A percentile compares a stretch with the other conserved stretches of the same genome.
These are phyloP conservation scores for Clohesyomyces aquaticus DNA, from an alignment of 495 filamentous ascomycete genomes.

Conservation along the genomic window DNA sequence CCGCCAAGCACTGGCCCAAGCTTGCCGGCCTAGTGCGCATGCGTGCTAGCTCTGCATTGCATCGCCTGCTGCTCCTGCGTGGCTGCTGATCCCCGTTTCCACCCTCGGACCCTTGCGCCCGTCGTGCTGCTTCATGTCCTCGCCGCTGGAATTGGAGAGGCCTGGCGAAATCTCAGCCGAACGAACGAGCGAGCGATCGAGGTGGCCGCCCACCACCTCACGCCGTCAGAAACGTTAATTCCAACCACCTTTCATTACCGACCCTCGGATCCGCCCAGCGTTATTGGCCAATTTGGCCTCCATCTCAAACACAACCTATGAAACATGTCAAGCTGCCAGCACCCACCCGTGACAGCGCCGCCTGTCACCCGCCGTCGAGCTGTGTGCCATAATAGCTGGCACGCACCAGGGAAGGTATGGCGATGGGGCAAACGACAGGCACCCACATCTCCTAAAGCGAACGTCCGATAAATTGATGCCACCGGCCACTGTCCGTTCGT, in stretches of 20 bases:
- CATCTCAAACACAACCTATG: slow-evolving; percentile 5
- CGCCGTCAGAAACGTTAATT: no score
- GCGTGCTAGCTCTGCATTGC: slow-evolving; percentile 7
- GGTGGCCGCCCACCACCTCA: no score
- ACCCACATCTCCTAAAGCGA: slow-evolving; percentile 22
- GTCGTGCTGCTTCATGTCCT: not conserved
- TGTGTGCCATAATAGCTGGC: not conserved
- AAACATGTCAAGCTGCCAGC: not conserved
- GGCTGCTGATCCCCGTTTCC: slow-evolving; percentile 28
- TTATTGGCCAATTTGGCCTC: not conserved
- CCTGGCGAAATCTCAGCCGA: not conserved
- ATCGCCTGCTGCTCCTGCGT: not conserved
- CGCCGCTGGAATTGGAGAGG: slow-evolving; percentile 8
- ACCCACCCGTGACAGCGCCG: not conserved
- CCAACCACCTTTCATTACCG: no score
- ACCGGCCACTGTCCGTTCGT: not conserved
- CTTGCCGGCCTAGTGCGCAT: slow-evolving; percentile 16
- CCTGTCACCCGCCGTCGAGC: not conserved
- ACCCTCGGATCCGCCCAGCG: not conserved
- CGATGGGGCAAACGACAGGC: slow-evolving; percentile 1
- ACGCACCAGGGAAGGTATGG: slow-evolving; percentile 2
- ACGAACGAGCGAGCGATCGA: not conserved
- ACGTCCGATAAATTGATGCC: slow-evolving; percentile 22
- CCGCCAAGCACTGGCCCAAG: slow-evolving; percentile 16
- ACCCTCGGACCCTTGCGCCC: slow-evolving; percentile 10